phyloP scores from a whole-genome alignment of 2,329 filamentous ascomycete species.

The Fusarium coffeatum region DNA sequence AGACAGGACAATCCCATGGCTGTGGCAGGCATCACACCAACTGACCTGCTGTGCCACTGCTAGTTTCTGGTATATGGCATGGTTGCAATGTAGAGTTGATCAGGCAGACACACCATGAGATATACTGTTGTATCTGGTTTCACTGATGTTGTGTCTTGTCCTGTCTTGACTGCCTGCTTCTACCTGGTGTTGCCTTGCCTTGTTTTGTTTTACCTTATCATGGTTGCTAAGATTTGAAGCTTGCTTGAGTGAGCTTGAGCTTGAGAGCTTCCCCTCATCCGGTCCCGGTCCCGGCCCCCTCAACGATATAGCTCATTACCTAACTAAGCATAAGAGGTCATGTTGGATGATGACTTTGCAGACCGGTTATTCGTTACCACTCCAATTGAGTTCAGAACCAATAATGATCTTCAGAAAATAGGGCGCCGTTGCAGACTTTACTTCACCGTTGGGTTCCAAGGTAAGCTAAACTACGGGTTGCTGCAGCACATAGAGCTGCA shows the following conservation, averaged over 20 bases:
- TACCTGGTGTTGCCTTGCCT: constrained; percentile 12
- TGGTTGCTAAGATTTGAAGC: constrained; percentile 2
- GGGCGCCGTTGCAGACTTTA: constrained; percentile 30
- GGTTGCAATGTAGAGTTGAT: background rate
- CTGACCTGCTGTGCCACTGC: constrained; percentile 27
- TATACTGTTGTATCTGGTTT: constrained; percentile 14
- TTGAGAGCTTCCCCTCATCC: constrained; percentile 19
- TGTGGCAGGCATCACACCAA: constrained; percentile 36
- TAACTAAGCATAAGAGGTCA: constrained; percentile 21
- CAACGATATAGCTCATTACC: constrained; percentile 1
- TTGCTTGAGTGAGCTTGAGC: background rate
- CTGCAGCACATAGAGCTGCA: constrained; percentile 9
- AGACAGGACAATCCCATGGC: constrained; percentile 18
- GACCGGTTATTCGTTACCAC: constrained; percentile 18
- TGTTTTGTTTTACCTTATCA: constrained; percentile 29
- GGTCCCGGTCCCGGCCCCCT: background rate
- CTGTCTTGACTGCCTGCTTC: constrained; percentile 8
- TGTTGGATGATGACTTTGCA: constrained; percentile 27
- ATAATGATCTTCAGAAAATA: background rate
- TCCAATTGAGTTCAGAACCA: constrained; percentile 28
- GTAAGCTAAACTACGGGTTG: constrained; percentile 16
- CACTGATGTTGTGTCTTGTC: constrained; percentile 3
- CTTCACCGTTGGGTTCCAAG: constrained; percentile 18
- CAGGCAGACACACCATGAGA: constrained; percentile 3
- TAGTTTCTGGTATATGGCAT: constrained; percentile 12